A percentile compares a stretch with the other conserved stretches of the same genome.
Conservation (phyloP, 768 basidiomycete species). For the Artomyces pyxidatus region DNA sequence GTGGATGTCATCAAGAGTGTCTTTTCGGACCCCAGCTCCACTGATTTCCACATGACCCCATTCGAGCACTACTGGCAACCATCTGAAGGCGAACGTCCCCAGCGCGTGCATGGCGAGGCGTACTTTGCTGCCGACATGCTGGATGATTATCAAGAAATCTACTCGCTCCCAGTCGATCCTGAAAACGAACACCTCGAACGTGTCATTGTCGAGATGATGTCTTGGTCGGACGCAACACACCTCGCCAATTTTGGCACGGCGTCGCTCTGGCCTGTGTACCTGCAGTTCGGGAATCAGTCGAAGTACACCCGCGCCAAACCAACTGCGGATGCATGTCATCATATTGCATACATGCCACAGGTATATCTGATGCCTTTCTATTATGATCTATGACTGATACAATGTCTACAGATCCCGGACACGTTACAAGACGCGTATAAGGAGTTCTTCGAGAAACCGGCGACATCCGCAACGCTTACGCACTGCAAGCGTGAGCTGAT, state of each 20-base stretch:
- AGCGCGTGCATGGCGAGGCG: neutral
- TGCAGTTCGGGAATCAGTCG: conserved; percentile 17
- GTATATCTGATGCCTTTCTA: neutral
- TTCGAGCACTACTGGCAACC: conserved; percentile 21
- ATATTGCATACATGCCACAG: conserved; percentile 17
- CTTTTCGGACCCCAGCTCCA: neutral
- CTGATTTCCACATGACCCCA: conserved; percentile 22
- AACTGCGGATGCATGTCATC: conserved; percentile 11
- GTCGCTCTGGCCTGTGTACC: conserved; percentile 19
- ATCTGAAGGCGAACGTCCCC: conserved; percentile 1
- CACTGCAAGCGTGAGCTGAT: conserved; percentile 19
- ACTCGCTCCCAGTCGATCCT: neutral
- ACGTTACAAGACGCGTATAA: conserved; percentile 12
- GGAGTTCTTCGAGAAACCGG: neutral
- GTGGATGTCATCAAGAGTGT: neutral
- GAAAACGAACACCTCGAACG: conserved; percentile 19
- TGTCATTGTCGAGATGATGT: conserved; percentile 9
- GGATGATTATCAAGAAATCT: neutral
- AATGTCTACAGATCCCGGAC: conserved; percentile 12
- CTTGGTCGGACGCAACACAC: conserved; percentile 19
- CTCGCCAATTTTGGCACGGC: conserved; percentile 17
- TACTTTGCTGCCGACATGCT: neutral
- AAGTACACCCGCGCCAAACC: conserved; percentile 13
- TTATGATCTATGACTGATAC: neutral
- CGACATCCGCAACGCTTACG: conserved; percentile 5